These are phyloP conservation scores for Fusarium guadeloupense DNA, from an alignment of 2,329 filamentous ascomycete species.

Conservation along the genomic window DNA sequence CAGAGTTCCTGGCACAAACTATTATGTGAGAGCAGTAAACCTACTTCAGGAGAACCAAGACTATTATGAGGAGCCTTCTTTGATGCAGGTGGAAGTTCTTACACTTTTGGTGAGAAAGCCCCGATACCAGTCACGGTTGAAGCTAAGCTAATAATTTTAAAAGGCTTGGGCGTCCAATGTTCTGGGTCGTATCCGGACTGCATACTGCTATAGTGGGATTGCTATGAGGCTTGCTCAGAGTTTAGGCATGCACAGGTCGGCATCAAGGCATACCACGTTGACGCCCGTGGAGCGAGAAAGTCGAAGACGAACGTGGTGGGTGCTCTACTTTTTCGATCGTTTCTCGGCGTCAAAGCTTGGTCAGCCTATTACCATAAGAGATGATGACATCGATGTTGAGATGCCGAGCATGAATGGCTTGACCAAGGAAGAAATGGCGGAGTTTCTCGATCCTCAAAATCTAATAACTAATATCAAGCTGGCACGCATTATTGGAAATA, in stretches of 20 bases:
- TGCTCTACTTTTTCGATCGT: constrained; percentile 47
- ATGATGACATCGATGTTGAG: constrained; percentile 48
- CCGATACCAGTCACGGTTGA: rapidly evolving
- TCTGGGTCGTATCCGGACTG: constrained; percentile 48
- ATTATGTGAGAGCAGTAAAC: constrained; percentile 53
- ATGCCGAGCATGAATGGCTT: constrained; percentile 45
- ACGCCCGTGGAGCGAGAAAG: constrained; percentile 40
- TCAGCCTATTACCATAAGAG: constrained; percentile 44
- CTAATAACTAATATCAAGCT: constrained; percentile 44
- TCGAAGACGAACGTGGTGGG: constrained; percentile 47
- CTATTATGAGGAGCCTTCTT: constrained; percentile 53
- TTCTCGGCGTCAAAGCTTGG: constrained; percentile 48
- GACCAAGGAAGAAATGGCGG: constrained; percentile 40
- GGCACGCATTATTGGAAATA: constrained; percentile 45
- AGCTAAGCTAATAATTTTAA: background rate
- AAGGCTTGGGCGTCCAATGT: constrained; percentile 47
- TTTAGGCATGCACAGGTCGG: constrained; percentile 54
- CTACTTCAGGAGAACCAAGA: constrained; percentile 49
- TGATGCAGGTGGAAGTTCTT: constrained; percentile 56
- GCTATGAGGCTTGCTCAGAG: constrained; percentile 52
- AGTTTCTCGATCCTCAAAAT: constrained; percentile 44
- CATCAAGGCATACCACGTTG: constrained; percentile 30
- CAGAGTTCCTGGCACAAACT: constrained; percentile 53
- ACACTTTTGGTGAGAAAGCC: constrained; percentile 32
- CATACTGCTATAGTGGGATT: constrained; percentile 47